Base-by-base conservation (phyloP, 345 rosid genomes). In the Eucalyptus cloeziana region DNA sequence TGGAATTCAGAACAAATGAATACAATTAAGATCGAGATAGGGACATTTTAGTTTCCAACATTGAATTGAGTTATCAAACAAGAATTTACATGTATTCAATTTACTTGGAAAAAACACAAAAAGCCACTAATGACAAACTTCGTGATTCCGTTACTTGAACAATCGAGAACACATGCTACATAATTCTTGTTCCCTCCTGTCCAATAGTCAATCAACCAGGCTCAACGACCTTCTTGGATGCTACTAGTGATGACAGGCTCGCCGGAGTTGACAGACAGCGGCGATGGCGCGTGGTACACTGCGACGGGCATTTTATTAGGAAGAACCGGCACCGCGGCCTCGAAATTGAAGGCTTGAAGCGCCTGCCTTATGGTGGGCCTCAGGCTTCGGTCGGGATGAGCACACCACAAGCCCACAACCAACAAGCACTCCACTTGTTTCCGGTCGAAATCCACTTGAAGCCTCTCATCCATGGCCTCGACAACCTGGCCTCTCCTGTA, bases 221-320 rank as follows among this genome's bases (percentile, higher is more conserved):
- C 81, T 89, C 54, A 94, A 52, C 93, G 93, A 67, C 93, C 93
- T 30, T 58, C 87, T 40, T 94, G 89, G 31, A 94, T 87, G 13
- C 87, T 85, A 4, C 86, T 58, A 24, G 80, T 80, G 10, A 71
- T 79, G 49, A 60, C 0, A 56, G 95, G 94, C 64, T 92, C 94
- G n/a, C 87, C 76, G 27, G 93, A 93, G 90, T 87, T 89, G 2
- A 79, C 45, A 6, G 90, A 86, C 33, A 89, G 86, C 33, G 86
- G 50, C 21, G 90, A 69, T 0, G 10, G 91, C 1, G 85, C 87
- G 83, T 76, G 92, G 62, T 92, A 93, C 86, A 79, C 62, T 49
- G 95, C 92, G 10, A 87, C 25, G 3, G 91, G 91, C 89, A 89
- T 88, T 33, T 89, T 30, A 5, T 7, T 37, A 7, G 89, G 90